Base-by-base conservation (phyloP, 305 asterid genomes). In the Striga hermonthica region DNA sequence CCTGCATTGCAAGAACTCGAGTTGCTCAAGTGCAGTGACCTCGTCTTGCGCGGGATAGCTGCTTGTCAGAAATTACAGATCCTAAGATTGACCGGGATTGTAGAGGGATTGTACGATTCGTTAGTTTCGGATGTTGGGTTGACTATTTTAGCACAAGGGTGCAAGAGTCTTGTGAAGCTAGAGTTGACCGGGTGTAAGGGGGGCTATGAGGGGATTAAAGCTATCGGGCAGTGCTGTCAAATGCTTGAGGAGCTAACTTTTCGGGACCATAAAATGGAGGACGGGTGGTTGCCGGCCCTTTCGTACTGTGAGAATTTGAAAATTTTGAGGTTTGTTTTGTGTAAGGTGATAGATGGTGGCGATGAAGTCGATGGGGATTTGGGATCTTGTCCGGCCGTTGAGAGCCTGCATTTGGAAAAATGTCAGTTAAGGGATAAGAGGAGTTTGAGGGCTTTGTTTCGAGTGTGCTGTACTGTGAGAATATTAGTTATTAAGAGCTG, bases 101-200 rank as follows among this genome's bases (percentile, higher is more conserved):
- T 83, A 0, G 86, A 84, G 12, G 92, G 87, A 9, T 63, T 79
- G 69, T 83, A 81, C 59, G 63, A 68, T 65, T 84, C 95, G 3
- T 70, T 72, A 54, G 86, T 86, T 65, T 81, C 95, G 0, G 96
- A 89, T 71, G 71, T 83, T 14, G 96, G 96, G 12, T 67, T 89
- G 81, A 89, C 88, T 52, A 84, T 89, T 66, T 77, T 89, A 64
- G 96, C 95, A 3, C 90, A 86, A 64, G 96, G 96, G 36, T 89
- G 96, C 64, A 81, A 83, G 81, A 81, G 85, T 39, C 68, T 89
- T 37, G 80, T 83, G 70, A 86, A 79, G 75, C 90, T 89, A 41
- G 95, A 86, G 76, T 57, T 89, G 76, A 84, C 66, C 71, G 90
- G 95, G 55, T 89, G 95, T 60, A 63, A 62, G 59, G 96, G 96